Evolutionary conservation across 331 rosid species (phyloP).

Genomic region (Saraca asoca): DNA sequence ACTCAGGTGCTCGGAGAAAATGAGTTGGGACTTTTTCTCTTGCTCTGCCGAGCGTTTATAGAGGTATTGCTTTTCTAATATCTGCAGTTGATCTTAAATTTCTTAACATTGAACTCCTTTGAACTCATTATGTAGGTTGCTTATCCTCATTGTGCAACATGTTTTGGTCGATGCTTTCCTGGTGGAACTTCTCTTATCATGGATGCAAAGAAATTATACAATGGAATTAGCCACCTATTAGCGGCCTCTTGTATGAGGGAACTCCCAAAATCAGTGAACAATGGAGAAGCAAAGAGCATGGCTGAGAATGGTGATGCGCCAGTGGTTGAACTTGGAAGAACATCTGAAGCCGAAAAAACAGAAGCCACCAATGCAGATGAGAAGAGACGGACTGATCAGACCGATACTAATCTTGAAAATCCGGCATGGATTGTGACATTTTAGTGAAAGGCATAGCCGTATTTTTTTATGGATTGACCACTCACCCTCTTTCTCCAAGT

Average conservation of each 20-base stretch:
- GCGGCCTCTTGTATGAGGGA: constrained; percentile 67
- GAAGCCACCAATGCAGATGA: constrained; percentile 39
- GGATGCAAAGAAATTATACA: constrained; percentile 71
- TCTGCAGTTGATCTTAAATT: constrained; percentile 3
- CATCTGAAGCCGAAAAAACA: constrained; percentile 46
- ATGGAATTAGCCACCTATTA: constrained; percentile 71
- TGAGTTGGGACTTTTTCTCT: constrained; percentile 89
- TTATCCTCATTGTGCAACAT: constrained; percentile 83
- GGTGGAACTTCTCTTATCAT: constrained; percentile 71
- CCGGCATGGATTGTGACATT: constrained; percentile 28
- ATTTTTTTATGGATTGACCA: neutral
- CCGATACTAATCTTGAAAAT: constrained; percentile 41
- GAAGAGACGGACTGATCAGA: constrained; percentile 46
- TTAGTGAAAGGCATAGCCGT: constrained; percentile 17
- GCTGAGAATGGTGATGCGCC: constrained; percentile 63
- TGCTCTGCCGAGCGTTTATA: constrained; percentile 86
- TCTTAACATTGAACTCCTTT: constrained; percentile 14
- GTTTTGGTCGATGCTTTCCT: constrained; percentile 94
- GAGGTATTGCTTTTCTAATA: constrained; percentile 57
- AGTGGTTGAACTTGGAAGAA: constrained; percentile 59
- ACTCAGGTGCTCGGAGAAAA: constrained; percentile 74
- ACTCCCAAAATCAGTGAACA: constrained; percentile 58
- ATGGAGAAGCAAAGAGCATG: constrained; percentile 45
- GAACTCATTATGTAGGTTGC: constrained; percentile 60
- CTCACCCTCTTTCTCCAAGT: no score